Evolutionary conservation across 2,329 filamentous ascomycete species (phyloP).

Genomic region (Lachnellula arida): DNA sequence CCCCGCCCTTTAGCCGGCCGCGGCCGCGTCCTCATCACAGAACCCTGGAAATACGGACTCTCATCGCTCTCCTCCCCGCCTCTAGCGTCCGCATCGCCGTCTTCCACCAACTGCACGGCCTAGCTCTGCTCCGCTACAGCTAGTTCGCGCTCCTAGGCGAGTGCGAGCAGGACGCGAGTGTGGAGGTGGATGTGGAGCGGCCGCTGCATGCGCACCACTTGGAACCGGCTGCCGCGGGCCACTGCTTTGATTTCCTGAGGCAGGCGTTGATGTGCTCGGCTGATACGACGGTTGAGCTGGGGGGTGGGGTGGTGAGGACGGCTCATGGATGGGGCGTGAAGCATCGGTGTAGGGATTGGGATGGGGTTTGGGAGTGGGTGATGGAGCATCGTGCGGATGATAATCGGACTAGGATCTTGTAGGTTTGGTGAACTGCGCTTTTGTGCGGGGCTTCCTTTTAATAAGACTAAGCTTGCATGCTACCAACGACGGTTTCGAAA

Average conservation of each 20-base stretch:
- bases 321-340: background rate
- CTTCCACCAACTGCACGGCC: background rate
- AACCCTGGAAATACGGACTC: background rate
- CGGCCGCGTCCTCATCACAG: background rate
- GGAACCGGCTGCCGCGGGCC: background rate
- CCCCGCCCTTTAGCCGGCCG: background rate
- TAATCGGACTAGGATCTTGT: background rate
- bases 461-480: too few species aligned
- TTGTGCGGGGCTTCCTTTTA: too few species aligned
- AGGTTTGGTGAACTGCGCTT: background rate
- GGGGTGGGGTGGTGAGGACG: background rate
- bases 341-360: background rate
- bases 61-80: background rate
- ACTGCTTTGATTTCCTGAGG: conserved; percentile 16
- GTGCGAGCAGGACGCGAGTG: too few species aligned
- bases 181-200: too few species aligned
- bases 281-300: conserved; percentile 9
- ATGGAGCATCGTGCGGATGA: background rate
- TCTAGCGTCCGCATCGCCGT: background rate
- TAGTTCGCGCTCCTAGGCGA: background rate
- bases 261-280: conserved; percentile 15
- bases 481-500: too few species aligned
- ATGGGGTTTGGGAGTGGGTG: background rate
- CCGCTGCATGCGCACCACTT: too few species aligned
- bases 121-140: background rate